phyloP scores from a whole-genome alignment of 163 green algal genomes.

The Chlorella variabilis region DNA sequence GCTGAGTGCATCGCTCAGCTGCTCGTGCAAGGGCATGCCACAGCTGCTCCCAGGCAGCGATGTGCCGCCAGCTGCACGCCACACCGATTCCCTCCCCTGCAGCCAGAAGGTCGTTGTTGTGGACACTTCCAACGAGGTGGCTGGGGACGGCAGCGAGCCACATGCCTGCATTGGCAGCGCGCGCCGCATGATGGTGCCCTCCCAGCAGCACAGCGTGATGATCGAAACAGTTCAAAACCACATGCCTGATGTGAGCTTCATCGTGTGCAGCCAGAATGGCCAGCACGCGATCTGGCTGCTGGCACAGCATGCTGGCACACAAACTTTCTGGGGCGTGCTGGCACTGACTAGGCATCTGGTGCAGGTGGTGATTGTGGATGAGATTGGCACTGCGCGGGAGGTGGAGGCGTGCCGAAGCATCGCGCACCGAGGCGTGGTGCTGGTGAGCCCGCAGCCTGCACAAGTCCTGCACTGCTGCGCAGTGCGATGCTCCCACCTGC shows the following conservation, averaged over 20 bases:
- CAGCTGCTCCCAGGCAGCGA: not conserved
- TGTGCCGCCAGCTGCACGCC: not conserved
- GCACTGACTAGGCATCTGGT: not conserved
- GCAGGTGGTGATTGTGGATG: conserved; percentile 67
- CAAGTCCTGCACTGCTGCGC: too few species aligned
- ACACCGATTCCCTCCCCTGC: conserved; percentile 38
- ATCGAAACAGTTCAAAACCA: conserved; percentile 60
- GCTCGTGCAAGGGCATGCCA: not conserved
- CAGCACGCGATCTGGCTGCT: too few species aligned
- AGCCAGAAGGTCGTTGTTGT: conserved; percentile 81
- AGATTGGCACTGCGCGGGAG: conserved; percentile 61
- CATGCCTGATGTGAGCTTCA: conserved; percentile 43
- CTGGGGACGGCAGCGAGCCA: conserved; percentile 24
- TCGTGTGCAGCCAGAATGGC: too few species aligned
- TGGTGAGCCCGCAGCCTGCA: conserved; percentile 39
- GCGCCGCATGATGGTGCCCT: conserved; percentile 49
- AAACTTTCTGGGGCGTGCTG: too few species aligned
- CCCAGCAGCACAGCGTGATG: conserved; percentile 45
- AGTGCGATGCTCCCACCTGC: too few species aligned
- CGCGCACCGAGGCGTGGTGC: conserved; percentile 57
- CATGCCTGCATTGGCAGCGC: conserved; percentile 53
- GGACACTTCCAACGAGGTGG: conserved; percentile 88
- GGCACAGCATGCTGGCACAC: too few species aligned
- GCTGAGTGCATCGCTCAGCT: not conserved
- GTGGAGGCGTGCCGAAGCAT: conserved; percentile 58